Base-by-base conservation (phyloP, 805 yeast species). In the Maudiozyma turicensis region DNA sequence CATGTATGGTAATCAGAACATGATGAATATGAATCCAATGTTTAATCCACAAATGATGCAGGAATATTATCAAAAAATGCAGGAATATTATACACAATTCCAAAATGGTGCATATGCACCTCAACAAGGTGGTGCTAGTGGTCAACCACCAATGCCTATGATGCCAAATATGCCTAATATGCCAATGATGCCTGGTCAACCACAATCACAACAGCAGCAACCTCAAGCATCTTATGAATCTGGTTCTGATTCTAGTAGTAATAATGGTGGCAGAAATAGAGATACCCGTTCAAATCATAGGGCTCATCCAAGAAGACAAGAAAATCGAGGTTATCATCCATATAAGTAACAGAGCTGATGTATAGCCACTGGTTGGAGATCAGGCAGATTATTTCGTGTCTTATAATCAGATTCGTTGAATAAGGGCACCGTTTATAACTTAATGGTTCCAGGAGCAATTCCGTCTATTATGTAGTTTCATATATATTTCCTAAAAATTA, bases 61-160 rank as follows among this genome's bases (percentile, higher is more conserved):
- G 47, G 84, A 79, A 52, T 81, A 81, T 59, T 77, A 81, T 73
- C 78, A 76, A 61, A 73, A 77, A 61, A 74, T 78, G 78, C 80
- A 76, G 60, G 78, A 74, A 55, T 77, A 77, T 54, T 60, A 59
- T 50, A 60, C 63, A 48, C 70, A 65, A 46, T 55, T 58, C 56
- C 68, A 64, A 42, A 67, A 63, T 49, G 66, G 37, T 14, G 57
- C 62, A 60, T 62, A 59, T 47, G 65, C 58, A 49, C 69, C 54
- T 51, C 68, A 60, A 51, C 32, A 13, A 28, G 40, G 40, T 38
- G 40, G 29, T 14, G 29, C 29, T 38, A 11, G 5, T 15, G 32
- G 32, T 2, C 32, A 14, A 26, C 43, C 26, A 64, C 62, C 58
- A 39, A 43, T 34, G 40, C 43, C 43, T n/a, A 15, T n/a, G 11